Conservation (phyloP, 495 filamentous ascomycete genomes). For the Podospora pseudopauciseta region DNA sequence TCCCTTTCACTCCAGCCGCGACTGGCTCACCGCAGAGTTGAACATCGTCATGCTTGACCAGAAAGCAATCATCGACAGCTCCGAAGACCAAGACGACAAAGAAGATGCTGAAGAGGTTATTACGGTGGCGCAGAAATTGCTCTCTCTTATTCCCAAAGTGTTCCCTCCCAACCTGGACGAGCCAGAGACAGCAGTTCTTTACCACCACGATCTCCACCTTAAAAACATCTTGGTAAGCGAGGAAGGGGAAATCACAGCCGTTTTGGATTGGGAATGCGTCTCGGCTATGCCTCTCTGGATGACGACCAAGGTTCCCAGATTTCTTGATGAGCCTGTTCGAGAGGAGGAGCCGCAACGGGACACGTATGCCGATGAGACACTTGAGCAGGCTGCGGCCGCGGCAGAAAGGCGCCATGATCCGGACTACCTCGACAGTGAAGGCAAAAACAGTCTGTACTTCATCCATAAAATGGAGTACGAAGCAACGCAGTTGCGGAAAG, state of each 20-base stretch:
- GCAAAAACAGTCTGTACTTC: conserved; percentile 27
- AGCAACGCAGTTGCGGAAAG: conserved; percentile 25
- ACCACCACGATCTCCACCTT: conserved; percentile 44
- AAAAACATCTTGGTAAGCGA: conserved; percentile 50
- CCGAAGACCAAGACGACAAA: conserved; percentile 21
- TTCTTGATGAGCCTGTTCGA: conserved; percentile 31
- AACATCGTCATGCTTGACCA: conserved; percentile 18
- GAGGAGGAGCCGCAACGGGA: conserved; percentile 29
- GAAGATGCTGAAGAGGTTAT: conserved; percentile 20
- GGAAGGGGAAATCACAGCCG: conserved; percentile 38
- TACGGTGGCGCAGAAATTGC: conserved; percentile 15
- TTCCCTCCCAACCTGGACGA: conserved; percentile 12
- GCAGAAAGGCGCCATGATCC: conserved; percentile 10
- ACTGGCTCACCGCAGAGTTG: conserved; percentile 19
- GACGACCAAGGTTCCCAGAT: conserved; percentile 41
- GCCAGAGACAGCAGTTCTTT: conserved; percentile 35
- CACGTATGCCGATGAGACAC: conserved; percentile 23
- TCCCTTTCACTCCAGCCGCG: conserved; percentile 23
- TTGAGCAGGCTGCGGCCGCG: conserved; percentile 8
- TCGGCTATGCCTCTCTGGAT: conserved; percentile 46
- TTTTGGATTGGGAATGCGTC: conserved; percentile 54
- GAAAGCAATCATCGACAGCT: conserved; percentile 1
- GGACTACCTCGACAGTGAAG: conserved; percentile 20
- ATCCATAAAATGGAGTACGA: conserved; percentile 32
- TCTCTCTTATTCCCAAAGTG: conserved; percentile 19